Evolutionary conservation across 2,329 filamentous ascomycete species (phyloP).

Genomic region (Colletotrichum paranaense): DNA sequence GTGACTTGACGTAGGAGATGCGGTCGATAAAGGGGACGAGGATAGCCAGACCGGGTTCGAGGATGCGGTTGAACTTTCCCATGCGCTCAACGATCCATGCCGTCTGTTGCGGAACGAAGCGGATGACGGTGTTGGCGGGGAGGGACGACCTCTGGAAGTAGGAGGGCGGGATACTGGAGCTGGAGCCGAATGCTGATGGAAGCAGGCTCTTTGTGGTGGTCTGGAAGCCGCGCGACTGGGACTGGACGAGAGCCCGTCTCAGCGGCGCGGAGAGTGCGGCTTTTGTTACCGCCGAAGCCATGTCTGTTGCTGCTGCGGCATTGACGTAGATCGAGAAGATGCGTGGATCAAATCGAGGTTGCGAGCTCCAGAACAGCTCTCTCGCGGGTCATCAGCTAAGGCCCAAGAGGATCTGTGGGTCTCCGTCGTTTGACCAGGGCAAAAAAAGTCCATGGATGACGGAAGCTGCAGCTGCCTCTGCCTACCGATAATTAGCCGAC

Average conservation of each 20-base stretch:
- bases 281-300: constrained; percentile 38
- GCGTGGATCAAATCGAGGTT: constrained; percentile 21
- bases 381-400: constrained; percentile 5
- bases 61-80: constrained; percentile 95
- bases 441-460: constrained; percentile 12
- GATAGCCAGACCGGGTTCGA: constrained; percentile 91
- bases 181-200: constrained; percentile 42
- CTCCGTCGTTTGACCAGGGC: not conserved
- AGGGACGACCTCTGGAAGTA: constrained; percentile 83
- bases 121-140: constrained; percentile 93
- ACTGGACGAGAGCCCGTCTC: constrained; percentile 32
- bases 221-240: constrained; percentile 34
- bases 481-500: constrained; percentile 29
- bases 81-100: constrained; percentile 99
- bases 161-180: constrained; percentile 66
- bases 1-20: constrained; percentile 96
- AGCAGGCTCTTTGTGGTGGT: constrained; percentile 27
- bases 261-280: constrained; percentile 35
- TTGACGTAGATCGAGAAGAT: constrained; percentile 25
- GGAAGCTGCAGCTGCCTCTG: constrained; percentile 12
- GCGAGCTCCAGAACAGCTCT: constrained; percentile 21
- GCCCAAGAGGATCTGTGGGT: constrained; percentile 7
- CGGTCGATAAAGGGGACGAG: constrained; percentile 92
- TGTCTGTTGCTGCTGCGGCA: constrained; percentile 35
- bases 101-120: constrained; percentile 99